phyloP scores from a whole-genome alignment of 1,284 basidiomycete genomes.

The Ceratobasidium sp. region DNA sequence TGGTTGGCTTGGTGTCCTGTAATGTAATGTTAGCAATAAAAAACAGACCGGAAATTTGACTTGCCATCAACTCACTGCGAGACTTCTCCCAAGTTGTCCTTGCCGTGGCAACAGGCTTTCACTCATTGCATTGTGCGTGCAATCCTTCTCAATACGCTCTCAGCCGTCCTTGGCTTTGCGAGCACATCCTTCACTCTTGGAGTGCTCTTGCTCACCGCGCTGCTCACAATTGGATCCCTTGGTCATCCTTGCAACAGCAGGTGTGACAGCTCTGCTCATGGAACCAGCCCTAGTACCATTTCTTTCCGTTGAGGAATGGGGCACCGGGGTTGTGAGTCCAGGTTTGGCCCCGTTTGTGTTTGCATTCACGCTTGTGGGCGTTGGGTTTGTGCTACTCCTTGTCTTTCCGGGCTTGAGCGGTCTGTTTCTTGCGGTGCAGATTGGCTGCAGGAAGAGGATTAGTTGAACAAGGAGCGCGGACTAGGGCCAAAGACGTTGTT shows the following conservation, averaged over 20 bases:
- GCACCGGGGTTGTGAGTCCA: conserved; percentile 25
- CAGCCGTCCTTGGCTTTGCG: conserved; percentile 29
- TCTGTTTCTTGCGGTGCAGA: conserved; percentile 13
- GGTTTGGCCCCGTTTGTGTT: conserved; percentile 21
- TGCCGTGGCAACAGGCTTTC: not conserved
- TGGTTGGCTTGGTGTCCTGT: conserved; percentile 30
- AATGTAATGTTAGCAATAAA: conserved; percentile 2
- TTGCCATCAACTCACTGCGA: conserved; percentile 12
- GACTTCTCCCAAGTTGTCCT: conserved; percentile 1
- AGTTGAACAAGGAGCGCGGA: conserved; percentile 1
- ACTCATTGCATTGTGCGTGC: not conserved
- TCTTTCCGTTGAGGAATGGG: conserved; percentile 7
- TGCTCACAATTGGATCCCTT: conserved; percentile 30
- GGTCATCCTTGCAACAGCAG: conserved; percentile 20
- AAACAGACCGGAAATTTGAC: not conserved
- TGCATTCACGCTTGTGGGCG: conserved; percentile 32
- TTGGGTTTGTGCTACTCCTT: conserved; percentile 21
- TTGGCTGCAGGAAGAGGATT: conserved; percentile 18
- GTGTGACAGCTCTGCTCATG: conserved; percentile 36
- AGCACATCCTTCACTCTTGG: conserved; percentile 32
- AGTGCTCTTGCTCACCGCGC: conserved; percentile 14
- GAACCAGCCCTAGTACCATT: conserved; percentile 36
- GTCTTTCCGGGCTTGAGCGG: conserved; percentile 5
- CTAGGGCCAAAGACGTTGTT: conserved; percentile 3
- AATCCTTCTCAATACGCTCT: conserved; percentile 34